phyloP scores from a whole-genome alignment of 768 basidiomycete species.

The Tulasnella sp. region DNA sequence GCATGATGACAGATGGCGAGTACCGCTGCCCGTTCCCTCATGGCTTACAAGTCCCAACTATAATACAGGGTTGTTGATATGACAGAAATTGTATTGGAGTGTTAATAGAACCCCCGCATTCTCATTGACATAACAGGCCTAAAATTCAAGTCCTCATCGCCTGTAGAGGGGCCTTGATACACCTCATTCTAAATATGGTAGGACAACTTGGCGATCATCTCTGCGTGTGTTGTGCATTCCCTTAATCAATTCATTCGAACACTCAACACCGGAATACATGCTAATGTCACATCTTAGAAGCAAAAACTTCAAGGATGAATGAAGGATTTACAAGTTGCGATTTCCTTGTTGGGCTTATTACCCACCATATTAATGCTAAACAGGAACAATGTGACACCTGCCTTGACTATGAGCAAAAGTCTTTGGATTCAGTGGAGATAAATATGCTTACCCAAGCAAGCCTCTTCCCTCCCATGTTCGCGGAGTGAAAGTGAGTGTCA shows the following conservation, averaged over 20 bases:
- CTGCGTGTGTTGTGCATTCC: not conserved
- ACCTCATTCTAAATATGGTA: not conserved
- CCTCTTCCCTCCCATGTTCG: slow-evolving; percentile 79
- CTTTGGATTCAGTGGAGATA: not conserved
- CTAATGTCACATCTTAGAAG: no score
- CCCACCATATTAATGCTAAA: slow-evolving; percentile 14
- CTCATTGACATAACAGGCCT: no score
- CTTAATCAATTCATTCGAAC: no score
- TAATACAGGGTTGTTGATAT: no score
- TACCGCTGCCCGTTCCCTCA: no score
- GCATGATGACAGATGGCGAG: no score
- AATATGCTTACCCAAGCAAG: slow-evolving; percentile 51
- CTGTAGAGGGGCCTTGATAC: not conserved
- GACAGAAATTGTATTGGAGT: no score
- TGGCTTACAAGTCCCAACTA: no score
- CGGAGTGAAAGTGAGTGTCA: slow-evolving; percentile 47
- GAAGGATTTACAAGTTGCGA: not conserved
- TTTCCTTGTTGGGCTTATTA: slow-evolving; percentile 3
- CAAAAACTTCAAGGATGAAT: not conserved
- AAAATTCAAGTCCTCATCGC: no score
- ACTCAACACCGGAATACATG: no score
- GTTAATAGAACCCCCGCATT: no score
- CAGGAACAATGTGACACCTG: slow-evolving; percentile 26
- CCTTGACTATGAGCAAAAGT: not conserved
- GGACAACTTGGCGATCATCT: not conserved